A percentile compares a stretch with the other conserved stretches of the same genome.
These are phyloP conservation scores for Ordospora pajunii DNA, from an alignment of 371 early-diverging fungal genomes.

Conservation along the genomic window DNA sequence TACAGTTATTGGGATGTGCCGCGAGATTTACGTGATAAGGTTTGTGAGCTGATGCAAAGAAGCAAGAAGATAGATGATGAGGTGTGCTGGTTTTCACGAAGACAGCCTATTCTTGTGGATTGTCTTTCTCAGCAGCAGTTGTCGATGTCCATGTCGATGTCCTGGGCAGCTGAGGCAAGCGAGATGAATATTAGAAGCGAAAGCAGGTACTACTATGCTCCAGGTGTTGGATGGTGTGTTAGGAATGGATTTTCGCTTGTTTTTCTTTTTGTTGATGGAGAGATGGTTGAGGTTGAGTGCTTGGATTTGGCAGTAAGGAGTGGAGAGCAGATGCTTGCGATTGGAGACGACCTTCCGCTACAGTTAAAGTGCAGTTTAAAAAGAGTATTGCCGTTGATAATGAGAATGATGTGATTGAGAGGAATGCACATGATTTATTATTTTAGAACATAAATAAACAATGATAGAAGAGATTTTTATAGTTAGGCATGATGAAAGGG, in stretches of 20 bases:
- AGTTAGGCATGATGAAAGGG: not conserved
- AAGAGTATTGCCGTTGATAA: not conserved
- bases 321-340: not conserved
- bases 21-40: not conserved
- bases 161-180: not conserved
- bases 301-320: not conserved
- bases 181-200: slow-evolving; percentile 9
- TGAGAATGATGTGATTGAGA: no score
- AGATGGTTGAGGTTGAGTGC: not conserved
- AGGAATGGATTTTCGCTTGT: not conserved
- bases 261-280: slow-evolving; percentile 8
- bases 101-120: not conserved
- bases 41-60: not conserved
- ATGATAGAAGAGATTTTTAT: slow-evolving; percentile 38
- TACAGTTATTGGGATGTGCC: not conserved
- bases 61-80: not conserved
- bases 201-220: not conserved
- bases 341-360: slow-evolving; percentile 8
- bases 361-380: slow-evolving; percentile 1
- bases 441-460: not conserved
- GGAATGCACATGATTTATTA: not conserved
- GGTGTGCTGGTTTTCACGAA: not conserved
- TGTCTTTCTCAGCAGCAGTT: not conserved
- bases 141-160: not conserved
- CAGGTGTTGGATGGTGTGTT: slow-evolving; percentile 12